These are phyloP conservation scores for Plectosphaerella cucumerina DNA, from an alignment of 2,329 filamentous ascomycete genomes.

Conservation along the genomic window DNA sequence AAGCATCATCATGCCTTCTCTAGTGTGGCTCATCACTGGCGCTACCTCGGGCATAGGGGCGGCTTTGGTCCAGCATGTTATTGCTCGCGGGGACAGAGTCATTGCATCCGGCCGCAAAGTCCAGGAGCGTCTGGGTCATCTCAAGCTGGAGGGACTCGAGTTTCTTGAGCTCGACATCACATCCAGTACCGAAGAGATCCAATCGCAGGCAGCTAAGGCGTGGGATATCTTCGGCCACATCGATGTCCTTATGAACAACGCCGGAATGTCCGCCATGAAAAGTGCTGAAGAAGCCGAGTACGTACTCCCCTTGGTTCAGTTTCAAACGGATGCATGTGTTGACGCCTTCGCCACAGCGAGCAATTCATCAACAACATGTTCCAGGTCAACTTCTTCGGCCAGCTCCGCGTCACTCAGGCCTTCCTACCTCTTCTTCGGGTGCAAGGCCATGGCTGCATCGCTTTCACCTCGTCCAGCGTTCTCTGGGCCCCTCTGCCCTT, in stretches of 20 bases:
- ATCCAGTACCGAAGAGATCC: constrained; percentile 20
- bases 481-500: constrained; percentile 10
- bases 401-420: constrained; percentile 18
- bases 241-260: constrained; percentile 16
- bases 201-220: constrained; percentile 32
- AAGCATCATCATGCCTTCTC: constrained; percentile 16
- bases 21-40: constrained; percentile 27
- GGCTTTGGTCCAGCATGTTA: constrained; percentile 30
- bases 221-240: constrained; percentile 39
- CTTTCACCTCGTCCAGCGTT: constrained; percentile 22
- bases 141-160: constrained; percentile 19
- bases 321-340: not conserved
- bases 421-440: constrained; percentile 21
- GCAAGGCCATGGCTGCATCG: constrained; percentile 17
- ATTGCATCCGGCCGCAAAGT: constrained; percentile 42
- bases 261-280: constrained; percentile 13
- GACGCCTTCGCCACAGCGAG: constrained; percentile 13
- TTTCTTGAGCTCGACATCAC: constrained; percentile 35
- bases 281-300: constrained; percentile 26
- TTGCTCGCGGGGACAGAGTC: constrained; percentile 37
- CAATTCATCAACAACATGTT: constrained; percentile 22
- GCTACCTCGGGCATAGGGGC: constrained; percentile 23
- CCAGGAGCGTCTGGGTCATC: constrained; percentile 38
- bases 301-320: constrained; percentile 1
- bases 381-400: constrained; percentile 20